These are phyloP conservation scores for Schwanniomyces etchellsii DNA, from an alignment of 1,139 yeast genomes.

Conservation along the genomic window DNA sequence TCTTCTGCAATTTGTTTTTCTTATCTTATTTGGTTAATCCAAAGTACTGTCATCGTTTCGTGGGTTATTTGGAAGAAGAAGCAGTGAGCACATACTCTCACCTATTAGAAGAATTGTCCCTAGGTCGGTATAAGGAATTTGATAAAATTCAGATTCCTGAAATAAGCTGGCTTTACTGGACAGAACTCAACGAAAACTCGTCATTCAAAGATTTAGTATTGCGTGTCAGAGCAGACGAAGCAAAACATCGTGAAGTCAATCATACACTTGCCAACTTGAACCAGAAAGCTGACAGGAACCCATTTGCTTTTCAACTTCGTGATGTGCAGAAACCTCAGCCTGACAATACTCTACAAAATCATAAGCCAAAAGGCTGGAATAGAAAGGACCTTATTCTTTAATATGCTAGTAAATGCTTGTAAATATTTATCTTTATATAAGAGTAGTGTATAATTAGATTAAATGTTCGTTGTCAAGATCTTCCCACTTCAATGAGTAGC, in stretches of 20 bases:
- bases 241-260: slow-evolving; percentile 73
- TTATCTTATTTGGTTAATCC: slow-evolving; percentile 56
- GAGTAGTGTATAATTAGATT: background rate
- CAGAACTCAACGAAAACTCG: slow-evolving; percentile 41
- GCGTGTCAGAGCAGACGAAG: slow-evolving; percentile 59
- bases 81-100: slow-evolving; percentile 71
- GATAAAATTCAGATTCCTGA: slow-evolving; percentile 42
- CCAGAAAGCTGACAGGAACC: slow-evolving; percentile 54
- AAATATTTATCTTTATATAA: background rate
- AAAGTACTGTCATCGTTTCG: slow-evolving; percentile 66
- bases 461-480: background rate
- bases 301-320: slow-evolving; percentile 50
- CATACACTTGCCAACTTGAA: slow-evolving; percentile 68
- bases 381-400: slow-evolving; percentile 40
- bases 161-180: slow-evolving; percentile 63
- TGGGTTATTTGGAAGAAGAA: slow-evolving; percentile 76
- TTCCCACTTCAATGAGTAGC: slow-evolving; percentile 34
- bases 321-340: slow-evolving; percentile 49
- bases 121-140: slow-evolving; percentile 48
- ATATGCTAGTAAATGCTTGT: background rate
- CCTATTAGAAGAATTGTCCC: slow-evolving; percentile 45
- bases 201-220: slow-evolving; percentile 56
- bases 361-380: slow-evolving; percentile 59
- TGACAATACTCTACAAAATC: slow-evolving; percentile 40
- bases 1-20: slow-evolving; percentile 64